Base-by-base conservation (phyloP, 208 protist species). In the Endotrypanum monterogeii region DNA sequence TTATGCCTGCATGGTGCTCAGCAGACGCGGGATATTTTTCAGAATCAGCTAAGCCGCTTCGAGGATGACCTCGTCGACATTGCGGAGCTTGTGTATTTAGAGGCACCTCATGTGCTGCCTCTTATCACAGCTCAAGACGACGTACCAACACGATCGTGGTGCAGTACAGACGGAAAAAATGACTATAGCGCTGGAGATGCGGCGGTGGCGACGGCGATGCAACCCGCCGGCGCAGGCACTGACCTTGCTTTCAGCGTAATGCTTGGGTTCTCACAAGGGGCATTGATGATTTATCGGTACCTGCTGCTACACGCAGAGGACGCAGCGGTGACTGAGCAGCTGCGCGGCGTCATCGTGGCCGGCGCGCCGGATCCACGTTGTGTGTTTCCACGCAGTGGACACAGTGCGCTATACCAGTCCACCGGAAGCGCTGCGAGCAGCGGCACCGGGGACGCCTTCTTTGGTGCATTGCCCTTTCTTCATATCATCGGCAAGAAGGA, bases 221-320 rank as follows among this genome's bases (percentile, higher is more conserved):
- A 71, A 18, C 65, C 46, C 1, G 66, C 39, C 4, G 74, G 78
- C 20, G 84, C 83, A 46, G 87, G 91, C 63, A 76, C 76, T 32
- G 67, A 67, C 28, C 71, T 81, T 3, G 63, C 76, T 25, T 81
- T 55, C 58, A 76, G 65, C 50, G 61, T 94, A 28, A 71, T 97
- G 54, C 76, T 97, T 14, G 90, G 93, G 41, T 97, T 97, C 79
- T 97, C 93, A 1, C 93, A 97, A 71, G 93, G 93, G 2, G 86
- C 79, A 2, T 51, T 92, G 60, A 85, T 94, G 75, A 78, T 89
- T 30, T 87, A 80, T 52, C 93, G 90, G 12, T 95, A 82, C 52
- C 72, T 93, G 14, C 82, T 88, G 84, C 83, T 72, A 46, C 86
- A 89, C 66, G 30, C 37, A 46, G 14, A 18, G 23, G 71, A 78